Evolutionary conservation across 176 grass and related monocot genomes (phyloP).

Genomic region (Carex scoparia): DNA sequence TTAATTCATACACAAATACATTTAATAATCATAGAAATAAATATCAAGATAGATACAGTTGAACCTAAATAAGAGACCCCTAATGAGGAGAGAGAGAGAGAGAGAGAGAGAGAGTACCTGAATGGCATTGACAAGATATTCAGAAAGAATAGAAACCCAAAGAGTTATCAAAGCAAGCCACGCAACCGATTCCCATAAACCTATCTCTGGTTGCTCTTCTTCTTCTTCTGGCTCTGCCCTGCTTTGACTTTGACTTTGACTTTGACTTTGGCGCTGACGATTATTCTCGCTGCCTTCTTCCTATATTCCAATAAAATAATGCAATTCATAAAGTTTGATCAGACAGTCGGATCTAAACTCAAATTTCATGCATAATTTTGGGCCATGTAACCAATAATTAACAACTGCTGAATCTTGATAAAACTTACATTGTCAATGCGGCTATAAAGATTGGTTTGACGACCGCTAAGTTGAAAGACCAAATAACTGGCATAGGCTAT

Average conservation of each 20-base stretch:
- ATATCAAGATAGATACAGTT: too few species aligned
- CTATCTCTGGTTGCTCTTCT: constrained; percentile 55
- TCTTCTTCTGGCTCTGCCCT: constrained; percentile 22
- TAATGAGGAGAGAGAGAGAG: too few species aligned
- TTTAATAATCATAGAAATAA: too few species aligned
- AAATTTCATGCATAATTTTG: not conserved
- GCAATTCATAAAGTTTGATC: too few species aligned
- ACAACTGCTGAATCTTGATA: not conserved
- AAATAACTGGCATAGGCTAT: constrained; percentile 71
- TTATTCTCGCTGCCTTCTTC: constrained; percentile 42
- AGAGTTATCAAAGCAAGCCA: constrained; percentile 73
- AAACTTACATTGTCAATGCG: constrained; percentile 53
- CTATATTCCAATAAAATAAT: constrained; percentile 7
- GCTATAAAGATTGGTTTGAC: constrained; percentile 39
- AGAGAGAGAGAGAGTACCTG: constrained; percentile 45
- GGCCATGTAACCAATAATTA: not conserved
- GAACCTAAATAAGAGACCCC: too few species aligned
- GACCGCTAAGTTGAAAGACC: constrained; percentile 62
- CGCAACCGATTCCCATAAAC: constrained; percentile 60
- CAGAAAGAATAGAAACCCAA: constrained; percentile 62
- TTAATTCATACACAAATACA: too few species aligned
- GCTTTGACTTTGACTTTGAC: not conserved
- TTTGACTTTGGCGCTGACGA: constrained; percentile 2
- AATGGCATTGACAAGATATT: constrained; percentile 82
- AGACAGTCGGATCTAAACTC: too few species aligned